Percentiles rank a stretch among this genome's conserved stretches.
phyloP scores from a whole-genome alignment of 2,329 filamentous ascomycete species.

The Raffaelea deltoideospora region DNA sequence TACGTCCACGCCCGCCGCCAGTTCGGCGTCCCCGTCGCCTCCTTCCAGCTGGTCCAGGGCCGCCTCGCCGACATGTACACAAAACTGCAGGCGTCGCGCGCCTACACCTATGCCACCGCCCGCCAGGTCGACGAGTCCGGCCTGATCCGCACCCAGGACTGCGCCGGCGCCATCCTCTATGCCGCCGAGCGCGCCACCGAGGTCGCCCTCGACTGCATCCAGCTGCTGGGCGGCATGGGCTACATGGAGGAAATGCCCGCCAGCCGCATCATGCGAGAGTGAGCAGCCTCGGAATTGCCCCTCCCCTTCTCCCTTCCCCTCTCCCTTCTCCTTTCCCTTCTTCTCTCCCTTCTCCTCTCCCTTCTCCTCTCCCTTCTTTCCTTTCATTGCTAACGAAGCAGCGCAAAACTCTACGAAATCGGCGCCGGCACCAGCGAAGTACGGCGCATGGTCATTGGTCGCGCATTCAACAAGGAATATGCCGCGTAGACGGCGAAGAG shows the following conservation, averaged over 20 bases:
- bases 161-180: conserved; percentile 85
- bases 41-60: conserved; percentile 87
- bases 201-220: conserved; percentile 73
- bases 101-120: conserved; percentile 80
- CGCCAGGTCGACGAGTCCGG: conserved; percentile 63
- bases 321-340: background rate
- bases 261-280: conserved; percentile 64
- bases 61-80: conserved; percentile 97
- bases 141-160: conserved; percentile 71
- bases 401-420: conserved; percentile 79
- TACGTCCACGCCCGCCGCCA: conserved; percentile 83
- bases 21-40: conserved; percentile 72
- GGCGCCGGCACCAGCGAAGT: conserved; percentile 93
- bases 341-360: background rate
- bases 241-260: conserved; percentile 93
- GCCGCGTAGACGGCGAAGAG: too few relatives aligned
- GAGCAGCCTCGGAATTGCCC: conserved; percentile 14
- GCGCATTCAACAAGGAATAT: conserved; percentile 82
- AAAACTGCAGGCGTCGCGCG: conserved; percentile 66
- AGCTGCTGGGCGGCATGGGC: conserved; percentile 87
- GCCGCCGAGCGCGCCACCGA: conserved; percentile 84
- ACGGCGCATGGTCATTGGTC: conserved; percentile 82
- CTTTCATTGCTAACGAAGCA: conserved; percentile 19
- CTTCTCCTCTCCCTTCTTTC: background rate
- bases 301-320: background rate